Base-by-base conservation (phyloP, 176 grass and related monocot species). In the Puya raimondii region DNA sequence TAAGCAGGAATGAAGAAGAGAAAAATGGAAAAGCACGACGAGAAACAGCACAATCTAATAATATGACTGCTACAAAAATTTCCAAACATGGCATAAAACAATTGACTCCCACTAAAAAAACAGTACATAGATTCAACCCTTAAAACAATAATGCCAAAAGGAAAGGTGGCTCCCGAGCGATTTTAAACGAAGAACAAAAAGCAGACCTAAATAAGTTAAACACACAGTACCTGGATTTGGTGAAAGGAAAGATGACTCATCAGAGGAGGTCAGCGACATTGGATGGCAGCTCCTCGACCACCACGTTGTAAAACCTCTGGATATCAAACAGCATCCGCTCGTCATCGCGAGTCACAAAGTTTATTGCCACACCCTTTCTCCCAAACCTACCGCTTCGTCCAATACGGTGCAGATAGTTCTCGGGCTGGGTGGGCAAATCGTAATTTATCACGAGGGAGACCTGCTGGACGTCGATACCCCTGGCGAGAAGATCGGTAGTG, bases 381-480 rank as follows among this genome's bases (percentile, higher is more conserved):
- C 91, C 91, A 0, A 96, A 96, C 65, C 91, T 83, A 54, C 91
- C 91, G 82, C 87, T 90, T 79, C 91, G 83, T 70, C 91, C 87
- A 16, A 96, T 96, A 13, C 91, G 87, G 81, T 96, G 91, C 25
- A 96, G 84, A 75, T 96, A 96, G 79, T 96, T 96, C 79, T 96
- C 87, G 0, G 91, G 91, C 66, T 96, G 91, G 65, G 91, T 96
- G 1, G 91, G 91, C 52, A 96, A 80, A 54, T 96, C 91, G 11
- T 90, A 96, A 77, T 96, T 96, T 80, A 96, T 96, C 22, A 96
- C 91, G 63, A 95, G 79, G 14, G 86, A 90, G 2, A 95, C 91
- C 59, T 95, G 91, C 78, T 95, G 91, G 54, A 95, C 91, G 85
- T 95, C 91, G 64, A 95, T 95, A 80, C 91, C 91, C 85, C 91